Evolutionary conservation across 495 filamentous ascomycete genomes (phyloP).

Genomic region (Trypethelium eluteriae): DNA sequence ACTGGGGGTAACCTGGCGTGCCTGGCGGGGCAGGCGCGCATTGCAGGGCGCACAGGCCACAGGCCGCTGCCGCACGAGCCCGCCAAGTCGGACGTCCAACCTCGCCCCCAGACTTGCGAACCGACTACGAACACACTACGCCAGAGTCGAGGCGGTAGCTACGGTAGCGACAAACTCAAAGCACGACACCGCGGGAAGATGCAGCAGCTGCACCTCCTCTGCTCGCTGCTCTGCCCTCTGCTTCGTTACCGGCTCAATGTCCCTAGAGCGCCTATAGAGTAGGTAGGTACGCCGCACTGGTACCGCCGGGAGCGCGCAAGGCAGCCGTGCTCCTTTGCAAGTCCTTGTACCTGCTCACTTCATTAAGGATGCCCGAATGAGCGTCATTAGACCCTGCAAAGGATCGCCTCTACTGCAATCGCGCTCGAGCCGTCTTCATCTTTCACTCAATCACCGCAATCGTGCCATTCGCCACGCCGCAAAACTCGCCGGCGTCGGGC

Average conservation of each 20-base stretch:
- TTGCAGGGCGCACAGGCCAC: background rate
- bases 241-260: background rate
- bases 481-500: background rate
- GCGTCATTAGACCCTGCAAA: conserved; percentile 8
- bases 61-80: background rate
- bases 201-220: conserved; percentile 6
- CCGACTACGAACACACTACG: too few relatives aligned
- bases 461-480: conserved; percentile 7
- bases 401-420: conserved; percentile 8
- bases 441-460: background rate
- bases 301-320: conserved; percentile 5
- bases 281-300: background rate
- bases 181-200: conserved; percentile 12
- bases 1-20: too few relatives aligned
- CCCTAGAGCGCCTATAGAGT: background rate
- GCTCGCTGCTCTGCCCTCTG: background rate
- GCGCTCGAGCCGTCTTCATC: background rate
- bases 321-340: background rate
- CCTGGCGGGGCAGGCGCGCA: background rate
- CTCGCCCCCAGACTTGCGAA: too few relatives aligned
- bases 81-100: conserved; percentile 1
- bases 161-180: background rate
- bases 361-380: background rate
- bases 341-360: background rate
- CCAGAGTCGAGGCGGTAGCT: background rate